A percentile compares a stretch with the other conserved stretches of the same genome.
These are phyloP conservation scores for Ceratocystis eucalypticola DNA, from an alignment of 2,329 filamentous ascomycete species.

Conservation along the genomic window DNA sequence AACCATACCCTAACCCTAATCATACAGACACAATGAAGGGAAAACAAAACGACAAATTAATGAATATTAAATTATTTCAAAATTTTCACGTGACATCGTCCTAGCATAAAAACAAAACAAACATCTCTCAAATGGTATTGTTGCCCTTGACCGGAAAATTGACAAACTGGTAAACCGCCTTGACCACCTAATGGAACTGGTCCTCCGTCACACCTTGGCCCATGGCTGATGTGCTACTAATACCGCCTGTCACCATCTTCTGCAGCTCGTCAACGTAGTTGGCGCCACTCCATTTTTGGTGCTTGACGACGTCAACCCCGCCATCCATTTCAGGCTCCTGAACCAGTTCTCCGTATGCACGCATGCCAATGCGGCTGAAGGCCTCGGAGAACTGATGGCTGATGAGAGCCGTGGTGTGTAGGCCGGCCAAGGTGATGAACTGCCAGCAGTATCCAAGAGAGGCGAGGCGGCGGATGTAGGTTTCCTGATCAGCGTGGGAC, in stretches of 20 bases:
- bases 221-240: conserved; percentile 89
- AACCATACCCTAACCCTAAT: background rate
- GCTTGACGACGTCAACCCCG: conserved; percentile 87
- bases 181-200: conserved; percentile 57
- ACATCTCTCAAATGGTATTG: too few species aligned
- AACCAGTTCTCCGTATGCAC: conserved; percentile 90
- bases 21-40: background rate
- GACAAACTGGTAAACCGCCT: background rate
- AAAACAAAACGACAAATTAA: background rate
- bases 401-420: conserved; percentile 91
- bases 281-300: conserved; percentile 97
- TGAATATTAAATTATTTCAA: background rate
- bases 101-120: background rate
- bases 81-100: background rate
- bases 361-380: conserved; percentile 74
- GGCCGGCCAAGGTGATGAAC: conserved; percentile 96
- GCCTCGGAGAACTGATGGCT: conserved; percentile 76
- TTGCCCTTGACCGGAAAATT: too few species aligned
- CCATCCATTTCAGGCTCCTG: conserved; percentile 94
- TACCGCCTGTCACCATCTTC: conserved; percentile 93
- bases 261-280: conserved; percentile 88
- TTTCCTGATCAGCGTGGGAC: conserved; percentile 83
- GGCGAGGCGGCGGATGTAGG: conserved; percentile 84
- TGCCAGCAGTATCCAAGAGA: conserved; percentile 96
- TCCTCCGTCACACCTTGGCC: conserved; percentile 96